Conservation (phyloP, 225 moss, liverwort and hornwort species). For the Ulota crispa region DNA sequence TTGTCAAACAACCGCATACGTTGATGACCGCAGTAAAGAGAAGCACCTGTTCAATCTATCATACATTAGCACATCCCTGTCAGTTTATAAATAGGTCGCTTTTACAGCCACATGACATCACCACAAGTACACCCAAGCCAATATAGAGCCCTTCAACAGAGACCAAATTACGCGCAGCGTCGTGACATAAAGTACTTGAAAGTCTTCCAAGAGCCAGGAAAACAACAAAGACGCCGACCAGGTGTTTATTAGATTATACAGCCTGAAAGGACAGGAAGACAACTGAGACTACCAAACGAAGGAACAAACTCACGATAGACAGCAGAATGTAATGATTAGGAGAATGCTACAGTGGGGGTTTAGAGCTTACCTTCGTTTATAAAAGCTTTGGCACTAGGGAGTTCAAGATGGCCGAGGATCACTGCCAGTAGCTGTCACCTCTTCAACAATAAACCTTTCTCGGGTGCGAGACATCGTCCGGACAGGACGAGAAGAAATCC, state of each 20-base stretch:
- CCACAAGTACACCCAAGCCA: neutral
- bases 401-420: conserved; percentile 17
- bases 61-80: neutral
- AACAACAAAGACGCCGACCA: neutral
- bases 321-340: neutral
- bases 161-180: neutral
- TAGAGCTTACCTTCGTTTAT: conserved; percentile 27
- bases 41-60: conserved; percentile 23
- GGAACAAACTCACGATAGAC: neutral
- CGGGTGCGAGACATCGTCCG: conserved; percentile 33
- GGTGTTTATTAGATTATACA: conserved; percentile 13
- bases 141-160: neutral
- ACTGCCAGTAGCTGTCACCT: conserved; percentile 8
- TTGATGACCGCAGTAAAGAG: conserved; percentile 9
- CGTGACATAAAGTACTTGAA: neutral
- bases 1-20: neutral
- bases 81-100: neutral
- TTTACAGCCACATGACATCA: neutral
- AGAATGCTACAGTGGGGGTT: neutral
- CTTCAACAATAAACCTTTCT: conserved; percentile 12
- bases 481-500: conserved; percentile 46
- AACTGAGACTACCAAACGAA: conserved; percentile 1
- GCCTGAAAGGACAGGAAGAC: conserved; percentile 12
- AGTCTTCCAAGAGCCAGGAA: conserved; percentile 8
- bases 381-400: neutral